Base-by-base conservation (phyloP, 345 rosid species). In the Carallia pectinifolia region DNA sequence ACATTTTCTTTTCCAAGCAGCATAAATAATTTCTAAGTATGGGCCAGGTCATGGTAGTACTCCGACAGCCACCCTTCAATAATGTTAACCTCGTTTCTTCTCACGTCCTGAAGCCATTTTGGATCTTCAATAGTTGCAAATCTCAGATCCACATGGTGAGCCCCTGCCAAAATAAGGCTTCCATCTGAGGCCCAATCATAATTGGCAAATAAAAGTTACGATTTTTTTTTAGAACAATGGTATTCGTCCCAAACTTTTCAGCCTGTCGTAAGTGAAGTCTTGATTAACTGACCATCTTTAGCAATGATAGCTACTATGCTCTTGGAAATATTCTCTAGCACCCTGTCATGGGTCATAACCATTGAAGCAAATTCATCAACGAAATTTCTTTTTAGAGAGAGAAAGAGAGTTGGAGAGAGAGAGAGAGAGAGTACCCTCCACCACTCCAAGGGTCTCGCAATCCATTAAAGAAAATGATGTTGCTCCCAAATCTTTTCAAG, bases 361-460 rank as follows among this genome's bases (percentile, higher is more conserved):
- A 62, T 9, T 33, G 4, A 62, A 74, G 56, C 4, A 6, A 1
- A 10, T 30, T 13, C 6, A 12, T 17, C 18, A 50, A 6, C 18
- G 13, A 56, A 6, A 16, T 7, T 5, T 5, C 8, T 36, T 12
- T 44, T 60, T 52, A 59, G 27, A 33, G 31, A 19, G 1, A 15
- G 10, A 31, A 6, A 58, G 16, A 62, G 16, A 34, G 29, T 1
- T 13, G 7, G 31, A 33, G 29, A 18, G 37, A 63, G 12, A 55
- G 39, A 6, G 18, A 66, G 31, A 47, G 38, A 38, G 64, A n/a
- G n/a, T 65, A 81, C 87, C 89, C 90, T 73, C 90, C 93, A 53
- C 85, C 89, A 47, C 89, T 89, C 93, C 90, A 85, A 53, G 93
- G 93, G 64, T 86, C 93, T 81, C 90, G 82, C 70, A 86, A 68